Base-by-base conservation (phyloP, 2,329 filamentous ascomycete species). In the Diaporthe nobilis region DNA sequence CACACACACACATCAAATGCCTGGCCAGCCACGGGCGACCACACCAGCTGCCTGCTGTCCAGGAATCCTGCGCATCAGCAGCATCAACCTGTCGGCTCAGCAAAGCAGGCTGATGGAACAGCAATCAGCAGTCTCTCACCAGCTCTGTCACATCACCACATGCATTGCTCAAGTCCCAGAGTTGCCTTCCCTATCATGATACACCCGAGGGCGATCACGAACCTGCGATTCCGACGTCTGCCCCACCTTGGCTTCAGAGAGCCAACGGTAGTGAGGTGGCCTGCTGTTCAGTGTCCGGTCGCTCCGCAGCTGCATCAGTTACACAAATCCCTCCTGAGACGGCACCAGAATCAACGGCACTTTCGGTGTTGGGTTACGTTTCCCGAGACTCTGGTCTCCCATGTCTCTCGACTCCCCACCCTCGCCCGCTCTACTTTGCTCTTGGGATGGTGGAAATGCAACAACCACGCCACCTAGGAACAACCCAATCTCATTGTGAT, bases 311-410 rank as follows among this genome's bases (percentile, higher is more conserved):
- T 72, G 67, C 67, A 55, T 51, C 57, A 34, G 71, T 75, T 31
- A 60, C 47, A 58, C 55, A 53, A 25, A 58, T 60, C 31, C 58
- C 73, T 71, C 44, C 65, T 60, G 28, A 47, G 44, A 51, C 53
- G 51, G 61, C 42, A 75, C n/a, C 55, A 53, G 34, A 44, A 44
- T 49, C 42, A 28, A 70, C 71, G 60, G 74, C 74, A 68, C 51
- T 75, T 68, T 75, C 74, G 74, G 72, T 60, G 53, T 47, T 73
- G 51, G 70, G 61, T 31, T 68, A n/a, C 67, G 61, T 53, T 71
- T 53, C 74, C 70, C 74, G 53, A 60, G 44, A 53, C 47, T 37
- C 47, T 65, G 25, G 37, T 75, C 5, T 39, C 58, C 68, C 51
- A 37, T 53, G 67, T 68, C 28, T 51, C 25, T 72, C 71, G 73